These are phyloP conservation scores for Boeremia lycopersici DNA, from an alignment of 2,329 filamentous ascomycete genomes.

Conservation along the genomic window DNA sequence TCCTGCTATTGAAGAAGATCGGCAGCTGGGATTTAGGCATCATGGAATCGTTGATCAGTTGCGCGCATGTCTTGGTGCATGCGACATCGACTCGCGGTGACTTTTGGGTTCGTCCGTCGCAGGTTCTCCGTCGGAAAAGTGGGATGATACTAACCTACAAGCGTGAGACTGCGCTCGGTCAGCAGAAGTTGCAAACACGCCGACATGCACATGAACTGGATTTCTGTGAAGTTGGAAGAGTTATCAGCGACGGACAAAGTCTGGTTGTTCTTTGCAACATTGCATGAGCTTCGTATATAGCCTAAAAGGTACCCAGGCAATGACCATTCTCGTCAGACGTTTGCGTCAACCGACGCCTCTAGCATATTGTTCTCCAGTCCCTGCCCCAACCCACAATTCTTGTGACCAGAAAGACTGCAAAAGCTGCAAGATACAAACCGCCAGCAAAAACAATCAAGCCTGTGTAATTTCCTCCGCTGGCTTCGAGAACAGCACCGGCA, in stretches of 20 bases:
- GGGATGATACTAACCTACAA: too few relatives aligned
- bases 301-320: too few relatives aligned
- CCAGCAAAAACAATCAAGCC: constrained; percentile 30
- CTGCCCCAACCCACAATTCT: constrained; percentile 24
- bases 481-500: constrained; percentile 54
- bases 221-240: too few relatives aligned
- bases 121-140: constrained; percentile 9
- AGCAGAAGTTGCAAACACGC: too few relatives aligned
- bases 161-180: too few relatives aligned
- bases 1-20: background rate
- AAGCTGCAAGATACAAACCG: constrained; percentile 23
- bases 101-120: background rate
- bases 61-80: too few relatives aligned
- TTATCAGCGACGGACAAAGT: too few relatives aligned
- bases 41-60: background rate
- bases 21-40: background rate
- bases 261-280: too few relatives aligned
- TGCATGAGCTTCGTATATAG: too few relatives aligned
- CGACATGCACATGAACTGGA: too few relatives aligned
- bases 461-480: constrained; percentile 19
- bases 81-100: too few relatives aligned
- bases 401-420: constrained; percentile 20
- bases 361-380: constrained; percentile 16
- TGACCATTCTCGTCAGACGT: too few relatives aligned
- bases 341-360: background rate